These are phyloP conservation scores for Cocos nucifera DNA, from an alignment of 176 grass and related monocot species.

Conservation along the genomic window DNA sequence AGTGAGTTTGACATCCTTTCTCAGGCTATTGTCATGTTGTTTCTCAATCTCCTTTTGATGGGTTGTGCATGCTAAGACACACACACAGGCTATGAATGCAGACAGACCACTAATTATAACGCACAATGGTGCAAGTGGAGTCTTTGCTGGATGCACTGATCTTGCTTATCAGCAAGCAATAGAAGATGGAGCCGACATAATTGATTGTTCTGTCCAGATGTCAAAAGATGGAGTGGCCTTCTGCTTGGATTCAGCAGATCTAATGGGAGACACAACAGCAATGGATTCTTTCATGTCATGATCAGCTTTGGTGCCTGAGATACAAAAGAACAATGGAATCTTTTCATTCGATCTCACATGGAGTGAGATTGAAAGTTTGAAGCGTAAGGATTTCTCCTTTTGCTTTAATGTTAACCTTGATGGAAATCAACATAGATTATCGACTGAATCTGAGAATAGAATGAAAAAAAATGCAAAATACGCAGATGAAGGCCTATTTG, in stretches of 20 bases:
- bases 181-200: slow-evolving; percentile 52
- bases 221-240: slow-evolving; percentile 69
- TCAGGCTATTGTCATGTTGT: background rate
- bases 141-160: slow-evolving; percentile 50
- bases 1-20: slow-evolving; percentile 10
- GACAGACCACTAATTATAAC: slow-evolving; percentile 48
- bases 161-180: slow-evolving; percentile 57
- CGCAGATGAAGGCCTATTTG: background rate
- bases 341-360: slow-evolving; percentile 85
- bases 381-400: slow-evolving; percentile 33
- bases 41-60: too few relatives aligned
- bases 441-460: background rate
- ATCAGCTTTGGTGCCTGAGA: slow-evolving; percentile 35
- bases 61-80: too few relatives aligned
- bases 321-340: slow-evolving; percentile 58
- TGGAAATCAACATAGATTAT: too few relatives aligned
- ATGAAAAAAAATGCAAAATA: background rate
- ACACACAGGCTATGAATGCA: background rate
- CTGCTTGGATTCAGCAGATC: slow-evolving; percentile 60
- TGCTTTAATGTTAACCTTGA: background rate
- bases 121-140: slow-evolving; percentile 54
- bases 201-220: slow-evolving; percentile 81
- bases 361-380: slow-evolving; percentile 73
- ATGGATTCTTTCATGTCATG: slow-evolving; percentile 37
- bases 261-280: slow-evolving; percentile 44